Percentiles rank a stretch among this genome's conserved stretches.
Conservation (phyloP, 208 protist genomes). For the Trypanosoma brucei region DNA sequence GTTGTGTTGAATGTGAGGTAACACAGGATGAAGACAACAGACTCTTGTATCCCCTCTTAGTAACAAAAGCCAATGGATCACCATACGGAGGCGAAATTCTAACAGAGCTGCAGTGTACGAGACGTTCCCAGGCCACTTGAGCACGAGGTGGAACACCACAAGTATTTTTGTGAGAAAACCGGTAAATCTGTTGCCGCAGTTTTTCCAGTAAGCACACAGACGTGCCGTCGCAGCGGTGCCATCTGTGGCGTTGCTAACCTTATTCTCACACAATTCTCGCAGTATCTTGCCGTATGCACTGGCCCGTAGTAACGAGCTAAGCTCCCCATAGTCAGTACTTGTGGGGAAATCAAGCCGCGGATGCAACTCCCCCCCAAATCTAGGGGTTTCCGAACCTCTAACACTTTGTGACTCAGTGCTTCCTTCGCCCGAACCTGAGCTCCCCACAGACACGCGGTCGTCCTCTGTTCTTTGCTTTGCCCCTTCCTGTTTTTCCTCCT, state of each 20-base stretch:
- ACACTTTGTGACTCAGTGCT: too few relatives aligned
- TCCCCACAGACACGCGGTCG: too few relatives aligned
- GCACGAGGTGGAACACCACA: slow-evolving; percentile 20
- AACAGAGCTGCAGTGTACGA: slow-evolving; percentile 33
- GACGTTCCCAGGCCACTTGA: slow-evolving; percentile 27
- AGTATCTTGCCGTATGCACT: slow-evolving; percentile 36
- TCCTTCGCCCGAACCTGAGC: too few relatives aligned
- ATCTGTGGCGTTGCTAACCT: not conserved
- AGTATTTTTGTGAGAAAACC: slow-evolving; percentile 26
- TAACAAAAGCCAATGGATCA: slow-evolving; percentile 58
- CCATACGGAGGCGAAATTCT: slow-evolving; percentile 52
- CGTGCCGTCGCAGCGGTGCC: not conserved
- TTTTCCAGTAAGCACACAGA: not conserved
- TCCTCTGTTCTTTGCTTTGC: not conserved
- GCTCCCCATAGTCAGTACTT: slow-evolving; percentile 48
- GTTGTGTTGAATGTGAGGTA: slow-evolving; percentile 48
- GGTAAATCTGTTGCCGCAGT: slow-evolving; percentile 3
- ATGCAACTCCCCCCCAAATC: slow-evolving; percentile 24
- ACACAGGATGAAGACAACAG: slow-evolving; percentile 74
- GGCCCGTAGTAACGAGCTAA: slow-evolving; percentile 48
- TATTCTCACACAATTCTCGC: not conserved
- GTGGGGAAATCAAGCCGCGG: slow-evolving; percentile 77
- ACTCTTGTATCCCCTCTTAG: slow-evolving; percentile 39
- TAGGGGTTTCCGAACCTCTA: too few relatives aligned
- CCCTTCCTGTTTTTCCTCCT: not conserved